Evolutionary conservation across 257 asterid genomes (phyloP).

Genomic region (Ophiorrhiza pumila): DNA sequence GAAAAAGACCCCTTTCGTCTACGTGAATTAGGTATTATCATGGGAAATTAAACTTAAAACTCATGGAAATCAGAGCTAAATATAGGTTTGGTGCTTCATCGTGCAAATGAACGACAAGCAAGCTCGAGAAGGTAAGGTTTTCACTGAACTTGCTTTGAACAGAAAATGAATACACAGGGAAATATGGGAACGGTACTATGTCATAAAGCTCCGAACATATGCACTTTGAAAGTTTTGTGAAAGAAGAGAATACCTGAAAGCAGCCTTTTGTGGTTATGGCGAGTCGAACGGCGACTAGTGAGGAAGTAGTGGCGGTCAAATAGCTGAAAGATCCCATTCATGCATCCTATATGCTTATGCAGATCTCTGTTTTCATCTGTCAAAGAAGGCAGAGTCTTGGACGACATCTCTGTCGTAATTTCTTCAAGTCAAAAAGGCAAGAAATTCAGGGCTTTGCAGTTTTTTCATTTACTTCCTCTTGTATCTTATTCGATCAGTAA

Average conservation of each 20-base stretch:
- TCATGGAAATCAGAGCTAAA: too few relatives aligned
- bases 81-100: neutral
- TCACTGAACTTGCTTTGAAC: neutral
- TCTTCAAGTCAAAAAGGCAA: conserved; percentile 18
- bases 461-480: conserved; percentile 9
- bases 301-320: conserved; percentile 77
- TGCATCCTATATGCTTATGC: conserved; percentile 86
- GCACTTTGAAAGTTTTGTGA: neutral
- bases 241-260: conserved; percentile 51
- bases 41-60: neutral
- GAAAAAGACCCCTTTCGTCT: neutral
- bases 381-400: conserved; percentile 41
- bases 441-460: conserved; percentile 3
- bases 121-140: neutral
- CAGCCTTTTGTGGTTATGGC: conserved; percentile 54
- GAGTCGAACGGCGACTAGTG: conserved; percentile 44
- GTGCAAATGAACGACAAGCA: neutral
- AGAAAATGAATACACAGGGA: neutral
- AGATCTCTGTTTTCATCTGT: conserved; percentile 51
- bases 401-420: conserved; percentile 39
- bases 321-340: conserved; percentile 85
- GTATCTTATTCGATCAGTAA: conserved; percentile 13
- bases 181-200: neutral
- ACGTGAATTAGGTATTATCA: neutral
- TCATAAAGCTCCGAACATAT: neutral